Conservation (phyloP, 495 filamentous ascomycete genomes). For the Penicillium cinerascens region DNA sequence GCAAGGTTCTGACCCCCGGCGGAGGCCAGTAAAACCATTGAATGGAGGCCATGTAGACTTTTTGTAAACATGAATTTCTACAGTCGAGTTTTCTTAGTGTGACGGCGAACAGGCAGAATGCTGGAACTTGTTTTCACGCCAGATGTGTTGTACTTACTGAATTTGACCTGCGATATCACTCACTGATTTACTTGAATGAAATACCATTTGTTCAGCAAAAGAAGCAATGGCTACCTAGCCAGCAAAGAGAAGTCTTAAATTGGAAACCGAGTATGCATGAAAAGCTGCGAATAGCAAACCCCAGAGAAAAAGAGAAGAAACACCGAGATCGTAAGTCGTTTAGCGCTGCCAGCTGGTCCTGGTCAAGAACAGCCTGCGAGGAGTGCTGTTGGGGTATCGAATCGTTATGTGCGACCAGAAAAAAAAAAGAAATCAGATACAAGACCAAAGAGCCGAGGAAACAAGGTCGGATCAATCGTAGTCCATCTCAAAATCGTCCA, state of each 20-base stretch:
- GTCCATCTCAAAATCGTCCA: conserved; percentile 57
- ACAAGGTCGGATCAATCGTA: conserved; percentile 15
- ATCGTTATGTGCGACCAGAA: conserved; percentile 11
- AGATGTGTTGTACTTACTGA: conserved; percentile 10
- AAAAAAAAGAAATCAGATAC: conserved; percentile 1
- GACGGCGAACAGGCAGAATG: not conserved
- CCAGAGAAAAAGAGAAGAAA: conserved; percentile 5
- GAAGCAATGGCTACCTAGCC: not conserved
- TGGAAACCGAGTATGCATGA: not conserved
- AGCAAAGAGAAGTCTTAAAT: not conserved
- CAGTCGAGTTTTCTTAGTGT: not conserved
- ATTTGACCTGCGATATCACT: conserved; percentile 4
- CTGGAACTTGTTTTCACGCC: conserved; percentile 1
- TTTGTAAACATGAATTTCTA: not conserved
- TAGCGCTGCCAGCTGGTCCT: conserved; percentile 7
- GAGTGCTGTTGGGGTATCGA: conserved; percentile 27
- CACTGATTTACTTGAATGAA: conserved; percentile 1
- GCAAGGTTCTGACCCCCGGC: conserved; percentile 10
- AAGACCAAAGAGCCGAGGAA: conserved; percentile 1
- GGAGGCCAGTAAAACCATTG: not conserved
- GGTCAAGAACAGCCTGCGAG: conserved; percentile 5
- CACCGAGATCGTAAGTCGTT: conserved; percentile 23
- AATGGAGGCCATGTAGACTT: not conserved
- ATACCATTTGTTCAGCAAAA: not conserved
- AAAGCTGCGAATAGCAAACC: too few species aligned